These are phyloP conservation scores for Trichoderma sp. DNA, from an alignment of 2,329 filamentous ascomycete species.

Conservation along the genomic window DNA sequence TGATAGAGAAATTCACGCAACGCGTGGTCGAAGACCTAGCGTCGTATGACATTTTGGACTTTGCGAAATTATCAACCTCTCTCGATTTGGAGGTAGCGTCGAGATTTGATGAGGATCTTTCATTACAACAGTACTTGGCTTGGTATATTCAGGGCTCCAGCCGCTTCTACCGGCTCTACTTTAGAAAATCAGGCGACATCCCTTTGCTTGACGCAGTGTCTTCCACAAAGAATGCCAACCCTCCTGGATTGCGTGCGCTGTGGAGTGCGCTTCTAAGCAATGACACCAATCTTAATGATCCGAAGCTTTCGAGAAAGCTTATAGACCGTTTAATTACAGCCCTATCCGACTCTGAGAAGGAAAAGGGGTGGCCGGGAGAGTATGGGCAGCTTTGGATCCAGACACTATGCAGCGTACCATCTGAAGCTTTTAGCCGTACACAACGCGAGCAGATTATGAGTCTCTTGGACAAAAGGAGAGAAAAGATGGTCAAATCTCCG, in stretches of 20 bases:
- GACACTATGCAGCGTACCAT: conserved; percentile 42
- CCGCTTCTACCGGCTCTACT: conserved; percentile 40
- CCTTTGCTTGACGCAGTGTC: conserved; percentile 37
- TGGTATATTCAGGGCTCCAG: conserved; percentile 43
- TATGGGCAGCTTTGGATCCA: conserved; percentile 39
- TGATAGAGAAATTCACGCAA: conserved; percentile 42
- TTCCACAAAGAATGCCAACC: conserved; percentile 30
- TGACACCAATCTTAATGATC: conserved; percentile 45
- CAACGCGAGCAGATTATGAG: conserved; percentile 51
- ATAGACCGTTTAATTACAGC: conserved; percentile 41
- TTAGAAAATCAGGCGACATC: conserved; percentile 34
- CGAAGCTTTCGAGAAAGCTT: conserved; percentile 40
- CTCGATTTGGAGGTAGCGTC: conserved; percentile 31
- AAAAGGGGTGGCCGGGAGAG: conserved; percentile 41
- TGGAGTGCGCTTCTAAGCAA: conserved; percentile 43
- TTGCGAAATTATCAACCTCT: conserved; percentile 32
- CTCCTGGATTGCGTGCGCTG: conserved; percentile 32
- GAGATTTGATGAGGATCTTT: conserved; percentile 36
- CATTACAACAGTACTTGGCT: conserved; percentile 40
- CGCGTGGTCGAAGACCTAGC: conserved; percentile 41
- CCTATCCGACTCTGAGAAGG: conserved; percentile 38
- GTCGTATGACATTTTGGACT: conserved; percentile 34
- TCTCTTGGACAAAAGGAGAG: conserved; percentile 38
- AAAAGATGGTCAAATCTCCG: conserved; percentile 35
- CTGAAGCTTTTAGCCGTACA: conserved; percentile 47